Evolutionary conservation across 2,329 filamentous ascomycete species (phyloP).

Genomic region (Trichoderma sp.): DNA sequence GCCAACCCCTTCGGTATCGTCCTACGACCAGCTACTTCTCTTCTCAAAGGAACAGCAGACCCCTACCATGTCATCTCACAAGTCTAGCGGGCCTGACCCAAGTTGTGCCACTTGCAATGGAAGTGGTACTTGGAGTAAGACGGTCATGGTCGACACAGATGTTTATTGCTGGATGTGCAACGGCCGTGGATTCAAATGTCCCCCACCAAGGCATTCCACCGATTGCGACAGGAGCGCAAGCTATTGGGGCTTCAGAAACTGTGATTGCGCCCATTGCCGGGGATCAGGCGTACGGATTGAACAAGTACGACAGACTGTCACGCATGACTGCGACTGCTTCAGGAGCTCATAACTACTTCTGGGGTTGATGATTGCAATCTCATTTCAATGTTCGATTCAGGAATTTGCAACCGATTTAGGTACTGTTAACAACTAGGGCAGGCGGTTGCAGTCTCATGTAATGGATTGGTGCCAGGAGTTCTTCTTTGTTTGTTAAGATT

Average conservation of each 20-base stretch:
- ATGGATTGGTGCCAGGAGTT: not conserved
- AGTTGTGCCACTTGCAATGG: not conserved
- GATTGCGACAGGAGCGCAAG: not conserved
- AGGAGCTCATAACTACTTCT: fast-evolving
- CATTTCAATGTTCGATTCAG: not conserved
- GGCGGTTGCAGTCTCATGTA: not conserved
- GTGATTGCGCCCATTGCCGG: not conserved
- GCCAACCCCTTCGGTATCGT: no score
- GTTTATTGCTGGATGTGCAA: not conserved
- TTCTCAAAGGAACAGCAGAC: not conserved
- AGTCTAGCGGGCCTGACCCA: not conserved
- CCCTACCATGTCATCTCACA: not conserved
- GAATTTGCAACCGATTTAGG: not conserved
- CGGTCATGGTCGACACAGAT: not conserved
- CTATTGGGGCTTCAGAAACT: not conserved
- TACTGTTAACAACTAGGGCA: not conserved
- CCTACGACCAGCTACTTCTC: no score
- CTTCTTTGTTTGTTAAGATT: not conserved
- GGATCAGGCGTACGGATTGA: not conserved
- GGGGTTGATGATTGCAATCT: not conserved
- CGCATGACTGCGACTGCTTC: not conserved
- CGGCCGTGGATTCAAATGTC: not conserved
- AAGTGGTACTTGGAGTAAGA: not conserved
- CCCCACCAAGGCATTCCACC: not conserved
- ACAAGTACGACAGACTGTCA: not conserved